These are phyloP conservation scores for Backusella mclennaniae DNA, from an alignment of 192 early-diverging fungal species.

Conservation along the genomic window DNA sequence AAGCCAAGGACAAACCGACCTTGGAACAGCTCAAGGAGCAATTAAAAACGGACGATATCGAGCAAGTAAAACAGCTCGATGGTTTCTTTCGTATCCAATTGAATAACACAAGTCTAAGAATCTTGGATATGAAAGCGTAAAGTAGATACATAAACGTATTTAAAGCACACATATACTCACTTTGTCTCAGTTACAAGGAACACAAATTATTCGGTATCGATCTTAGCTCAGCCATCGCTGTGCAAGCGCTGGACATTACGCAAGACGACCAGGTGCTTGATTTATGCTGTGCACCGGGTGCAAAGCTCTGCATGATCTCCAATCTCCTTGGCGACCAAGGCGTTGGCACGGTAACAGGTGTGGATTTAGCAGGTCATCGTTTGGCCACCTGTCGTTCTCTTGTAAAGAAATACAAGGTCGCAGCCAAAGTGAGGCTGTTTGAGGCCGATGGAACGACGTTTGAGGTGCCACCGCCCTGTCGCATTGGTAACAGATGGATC, in stretches of 20 bases:
- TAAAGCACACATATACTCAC: neutral
- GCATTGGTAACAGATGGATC: constrained; percentile 22
- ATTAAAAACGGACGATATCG: constrained; percentile 46
- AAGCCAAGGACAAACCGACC: constrained; percentile 35
- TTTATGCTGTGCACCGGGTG: constrained; percentile 63
- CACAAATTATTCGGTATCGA: constrained; percentile 60
- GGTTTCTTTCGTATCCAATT: constrained; percentile 56
- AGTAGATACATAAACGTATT: neutral
- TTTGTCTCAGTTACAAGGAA: constrained; percentile 26
- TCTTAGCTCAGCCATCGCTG: constrained; percentile 83
- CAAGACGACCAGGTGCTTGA: constrained; percentile 85
- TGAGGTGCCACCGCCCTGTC: constrained; percentile 64
- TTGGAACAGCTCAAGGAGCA: constrained; percentile 43
- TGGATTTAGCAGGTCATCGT: constrained; percentile 78
- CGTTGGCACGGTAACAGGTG: constrained; percentile 89
- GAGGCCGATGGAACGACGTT: constrained; percentile 84
- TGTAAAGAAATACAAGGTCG: constrained; percentile 67
- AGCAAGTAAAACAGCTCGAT: constrained; percentile 47
- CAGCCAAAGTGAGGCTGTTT: constrained; percentile 64
- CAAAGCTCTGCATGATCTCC: constrained; percentile 81
- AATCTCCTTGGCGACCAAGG: constrained; percentile 63
- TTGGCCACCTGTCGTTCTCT: constrained; percentile 72
- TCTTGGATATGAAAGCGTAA: constrained; percentile 53
- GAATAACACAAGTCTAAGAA: constrained; percentile 37
- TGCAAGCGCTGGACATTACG: constrained; percentile 68